Evolutionary conservation across 495 filamentous ascomycete species (phyloP).

Genomic region (Tuber umbilicatum): DNA sequence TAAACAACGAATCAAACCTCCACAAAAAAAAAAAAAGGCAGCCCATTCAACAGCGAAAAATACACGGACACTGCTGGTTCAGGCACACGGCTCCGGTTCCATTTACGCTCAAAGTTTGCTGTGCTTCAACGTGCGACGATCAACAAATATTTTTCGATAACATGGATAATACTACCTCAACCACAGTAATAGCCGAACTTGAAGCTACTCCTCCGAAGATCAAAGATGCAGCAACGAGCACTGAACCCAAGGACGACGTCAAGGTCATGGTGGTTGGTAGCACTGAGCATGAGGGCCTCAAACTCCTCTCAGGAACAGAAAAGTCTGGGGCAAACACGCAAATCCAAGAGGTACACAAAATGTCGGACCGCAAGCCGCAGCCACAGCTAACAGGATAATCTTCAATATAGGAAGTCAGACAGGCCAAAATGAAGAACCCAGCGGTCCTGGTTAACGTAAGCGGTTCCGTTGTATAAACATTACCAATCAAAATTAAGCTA

Average conservation of each 20-base stretch:
- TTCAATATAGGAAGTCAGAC: slow-evolving; percentile 10
- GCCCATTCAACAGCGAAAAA: not conserved
- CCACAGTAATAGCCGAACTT: slow-evolving; percentile 23
- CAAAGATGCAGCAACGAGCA: slow-evolving; percentile 6
- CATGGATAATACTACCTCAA: not conserved
- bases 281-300: slow-evolving; percentile 5
- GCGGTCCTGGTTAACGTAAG: slow-evolving; percentile 26
- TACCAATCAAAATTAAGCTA: not conserved
- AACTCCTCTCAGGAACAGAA: slow-evolving; percentile 9
- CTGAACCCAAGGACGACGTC: slow-evolving; percentile 12
- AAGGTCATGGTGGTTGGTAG: slow-evolving; percentile 9
- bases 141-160: slow-evolving; percentile 5
- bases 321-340: not conserved
- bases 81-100: not conserved
- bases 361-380: not conserved
- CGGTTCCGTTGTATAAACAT: not conserved
- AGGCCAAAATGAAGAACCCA: slow-evolving; percentile 23
- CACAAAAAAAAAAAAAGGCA: not conserved
- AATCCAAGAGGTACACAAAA: slow-evolving; percentile 14
- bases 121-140: not conserved
- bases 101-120: not conserved
- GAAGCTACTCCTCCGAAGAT: slow-evolving; percentile 14
- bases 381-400: not conserved
- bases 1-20: not conserved
- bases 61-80: not conserved